Base-by-base conservation (phyloP, 495 filamentous ascomycete species). In the Staphylotrichum longicolle region DNA sequence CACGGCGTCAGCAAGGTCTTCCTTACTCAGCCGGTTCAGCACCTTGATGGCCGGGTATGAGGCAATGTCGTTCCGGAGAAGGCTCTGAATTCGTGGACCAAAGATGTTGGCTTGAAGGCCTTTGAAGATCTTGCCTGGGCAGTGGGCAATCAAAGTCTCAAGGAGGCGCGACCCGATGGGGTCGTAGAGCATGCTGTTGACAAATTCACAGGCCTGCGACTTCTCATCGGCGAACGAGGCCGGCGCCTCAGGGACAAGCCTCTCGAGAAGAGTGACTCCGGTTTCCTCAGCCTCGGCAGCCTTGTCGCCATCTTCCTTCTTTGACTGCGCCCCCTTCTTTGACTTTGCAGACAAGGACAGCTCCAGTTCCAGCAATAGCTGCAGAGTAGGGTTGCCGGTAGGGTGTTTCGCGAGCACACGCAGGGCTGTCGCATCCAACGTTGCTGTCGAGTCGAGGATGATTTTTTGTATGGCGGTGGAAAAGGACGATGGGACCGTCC, bases 121-220 rank as follows among this genome's bases (percentile, higher is more conserved):
- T 70, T 96, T 96, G 82, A 98, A 98, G 20, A 89, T 80, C 68
- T 90, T 96, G 35, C 90, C 92, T 0, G 93, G 91, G 35, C 88
- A 87, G 66, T 86, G 79, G 9, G 82, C 81, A 61, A 96, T 82
- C 58, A 98, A 86, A 2, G 86, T 88, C 70, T 98, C 94, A 10
- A 96, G 81, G 5, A 98, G 80, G 37, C 92, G 87, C 5, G 92
- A 96, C 5, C 95, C 95, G 32, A 97, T 84, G 0, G 89, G 77
- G 68, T 96, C 90, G 69, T 97, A 98, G 30, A 97, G 73, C 63
- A 98, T 81, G 41, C 88, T 86, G 63, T 89, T 89, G 71, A 97
- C 83, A 70, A 97, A 97, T 8, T 79, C 75, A 32, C 70, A 74
- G 9, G 79, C 79, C 8, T 68, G 66, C 3, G 75, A 76, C 7